Evolutionary conservation across 495 filamentous ascomycete genomes (phyloP).

Genomic region (Delitschia confertaspora): DNA sequence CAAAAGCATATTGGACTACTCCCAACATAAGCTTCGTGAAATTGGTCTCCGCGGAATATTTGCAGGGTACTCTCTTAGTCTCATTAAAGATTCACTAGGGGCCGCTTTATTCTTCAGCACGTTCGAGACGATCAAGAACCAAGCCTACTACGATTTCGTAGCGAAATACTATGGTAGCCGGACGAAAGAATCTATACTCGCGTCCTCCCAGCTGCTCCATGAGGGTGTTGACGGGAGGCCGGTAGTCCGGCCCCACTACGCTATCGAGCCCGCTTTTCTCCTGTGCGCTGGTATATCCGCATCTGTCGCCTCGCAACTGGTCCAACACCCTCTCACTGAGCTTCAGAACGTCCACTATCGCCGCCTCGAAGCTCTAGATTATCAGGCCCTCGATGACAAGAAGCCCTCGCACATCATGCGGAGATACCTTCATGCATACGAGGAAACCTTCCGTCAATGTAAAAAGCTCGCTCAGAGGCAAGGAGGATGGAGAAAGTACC

Average conservation of each 20-base stretch:
- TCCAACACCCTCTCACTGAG: slow-evolving; percentile 69
- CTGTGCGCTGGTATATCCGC: slow-evolving; percentile 68
- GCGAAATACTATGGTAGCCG: slow-evolving; percentile 63
- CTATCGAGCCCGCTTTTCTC: slow-evolving; percentile 74
- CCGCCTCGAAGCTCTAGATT: slow-evolving; percentile 68
- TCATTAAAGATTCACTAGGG: slow-evolving; percentile 73
- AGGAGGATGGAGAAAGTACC: slow-evolving; percentile 60
- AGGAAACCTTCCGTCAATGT: slow-evolving; percentile 65
- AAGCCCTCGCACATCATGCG: slow-evolving; percentile 42
- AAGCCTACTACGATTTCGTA: slow-evolving; percentile 73
- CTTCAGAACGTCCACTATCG: slow-evolving; percentile 73
- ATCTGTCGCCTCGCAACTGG: slow-evolving; percentile 62
- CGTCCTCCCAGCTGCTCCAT: slow-evolving; percentile 25
- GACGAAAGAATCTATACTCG: slow-evolving; percentile 37
- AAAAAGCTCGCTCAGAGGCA: slow-evolving; percentile 49
- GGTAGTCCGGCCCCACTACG: slow-evolving; percentile 73
- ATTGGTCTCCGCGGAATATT: slow-evolving; percentile 77
- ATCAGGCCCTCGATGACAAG: slow-evolving; percentile 44
- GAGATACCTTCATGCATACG: slow-evolving; percentile 66
- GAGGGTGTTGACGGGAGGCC: slow-evolving; percentile 33
- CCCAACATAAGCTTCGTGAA: slow-evolving; percentile 58
- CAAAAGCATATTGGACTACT: slow-evolving; percentile 76
- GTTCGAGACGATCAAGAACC: slow-evolving; percentile 82
- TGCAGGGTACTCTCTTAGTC: slow-evolving; percentile 68
- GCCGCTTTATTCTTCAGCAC: slow-evolving; percentile 75